These are phyloP conservation scores for Pisolithus marmoratus DNA, from an alignment of 768 basidiomycete genomes.

Conservation along the genomic window DNA sequence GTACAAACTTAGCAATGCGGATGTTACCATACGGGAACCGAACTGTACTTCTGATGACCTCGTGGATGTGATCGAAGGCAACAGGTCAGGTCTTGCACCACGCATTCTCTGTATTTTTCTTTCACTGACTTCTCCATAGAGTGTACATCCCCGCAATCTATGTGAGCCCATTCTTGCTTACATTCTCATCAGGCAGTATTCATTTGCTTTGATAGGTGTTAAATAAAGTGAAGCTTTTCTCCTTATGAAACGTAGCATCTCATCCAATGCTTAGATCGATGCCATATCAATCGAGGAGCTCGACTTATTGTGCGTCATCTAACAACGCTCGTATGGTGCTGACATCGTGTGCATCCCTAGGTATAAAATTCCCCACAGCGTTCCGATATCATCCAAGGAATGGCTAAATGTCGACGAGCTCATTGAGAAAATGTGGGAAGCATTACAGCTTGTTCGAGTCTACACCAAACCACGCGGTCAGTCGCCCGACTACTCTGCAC, in stretches of 20 bases:
- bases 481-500: conserved; percentile 83
- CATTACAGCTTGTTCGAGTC: conserved; percentile 87
- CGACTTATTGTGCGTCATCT: conserved; percentile 61
- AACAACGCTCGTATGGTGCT: not conserved
- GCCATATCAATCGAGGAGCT: conserved; percentile 98
- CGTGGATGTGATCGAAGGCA: conserved; percentile 96
- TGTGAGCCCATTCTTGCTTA: conserved; percentile 38
- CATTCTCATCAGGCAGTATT: not conserved
- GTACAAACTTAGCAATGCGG: conserved; percentile 84
- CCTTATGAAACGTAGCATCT: not conserved
- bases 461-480: conserved; percentile 95
- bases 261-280: conserved; percentile 60
- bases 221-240: conserved; percentile 58
- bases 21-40: conserved; percentile 89
- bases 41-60: conserved; percentile 92
- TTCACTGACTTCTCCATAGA: conserved; percentile 33
- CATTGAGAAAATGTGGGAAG: conserved; percentile 88
- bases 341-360: conserved; percentile 26
- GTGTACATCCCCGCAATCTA: conserved; percentile 93
- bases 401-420: conserved; percentile 98
- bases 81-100: conserved; percentile 43
- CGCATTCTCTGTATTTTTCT: not conserved
- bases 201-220: conserved; percentile 45
- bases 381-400: conserved; percentile 88
- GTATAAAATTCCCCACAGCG: conserved; percentile 93